phyloP scores from a whole-genome alignment of 257 asterid genomes.

The Salvia miltiorrhiza region DNA sequence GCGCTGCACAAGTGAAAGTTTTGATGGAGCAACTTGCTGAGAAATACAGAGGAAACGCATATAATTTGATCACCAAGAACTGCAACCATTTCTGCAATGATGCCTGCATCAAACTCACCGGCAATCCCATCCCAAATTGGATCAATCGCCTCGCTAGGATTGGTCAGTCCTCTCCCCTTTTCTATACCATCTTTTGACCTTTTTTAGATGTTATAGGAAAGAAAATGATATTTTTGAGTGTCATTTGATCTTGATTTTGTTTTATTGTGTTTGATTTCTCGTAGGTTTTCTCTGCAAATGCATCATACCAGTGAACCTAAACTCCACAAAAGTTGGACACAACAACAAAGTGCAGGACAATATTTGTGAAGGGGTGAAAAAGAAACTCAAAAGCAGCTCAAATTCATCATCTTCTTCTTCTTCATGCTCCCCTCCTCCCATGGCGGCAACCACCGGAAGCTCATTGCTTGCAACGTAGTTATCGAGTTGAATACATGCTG shows the following conservation, averaged over 20 bases:
- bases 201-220: too few species aligned
- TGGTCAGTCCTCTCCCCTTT: slow-evolving; percentile 23
- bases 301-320: slow-evolving; percentile 61
- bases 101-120: slow-evolving; percentile 49
- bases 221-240: too few species aligned
- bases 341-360: slow-evolving; percentile 51
- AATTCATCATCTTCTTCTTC: slow-evolving; percentile 36
- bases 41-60: slow-evolving; percentile 52
- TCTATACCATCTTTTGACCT: background rate
- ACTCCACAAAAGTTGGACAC: slow-evolving; percentile 50
- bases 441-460: slow-evolving; percentile 14
- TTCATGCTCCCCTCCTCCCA: slow-evolving; percentile 31
- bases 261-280: background rate
- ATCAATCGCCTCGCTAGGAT: slow-evolving; percentile 67
- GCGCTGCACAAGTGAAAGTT: slow-evolving; percentile 28
- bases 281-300: slow-evolving; percentile 70
- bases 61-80: slow-evolving; percentile 54
- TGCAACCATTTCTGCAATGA: slow-evolving; percentile 78
- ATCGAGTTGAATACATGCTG: slow-evolving; percentile 29
- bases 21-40: slow-evolving; percentile 46
- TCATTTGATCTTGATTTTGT: slow-evolving; percentile 7
- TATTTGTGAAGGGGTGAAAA: slow-evolving; percentile 44
- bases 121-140: slow-evolving; percentile 60
- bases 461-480: slow-evolving; percentile 28
- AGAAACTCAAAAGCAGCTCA: slow-evolving; percentile 47